Conservation (phyloP, 2,329 filamentous ascomycete species). For the Magnaporthiopsis incrustans region DNA sequence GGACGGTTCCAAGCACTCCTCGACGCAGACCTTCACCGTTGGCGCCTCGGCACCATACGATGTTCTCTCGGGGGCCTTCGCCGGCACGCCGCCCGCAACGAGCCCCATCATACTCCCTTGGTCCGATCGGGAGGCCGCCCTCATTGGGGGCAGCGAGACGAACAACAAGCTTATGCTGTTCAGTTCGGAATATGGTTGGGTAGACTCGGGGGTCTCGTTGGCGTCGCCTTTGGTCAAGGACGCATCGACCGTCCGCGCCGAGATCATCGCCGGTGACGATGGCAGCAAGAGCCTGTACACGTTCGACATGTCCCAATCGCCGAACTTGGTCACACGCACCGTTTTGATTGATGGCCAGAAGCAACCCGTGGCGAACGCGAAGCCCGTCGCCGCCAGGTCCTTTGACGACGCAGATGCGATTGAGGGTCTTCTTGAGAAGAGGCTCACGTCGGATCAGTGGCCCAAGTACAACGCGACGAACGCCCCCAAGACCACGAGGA, state of each 20-base stretch:
- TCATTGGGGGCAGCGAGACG: slow-evolving; percentile 63
- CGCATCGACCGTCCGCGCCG: slow-evolving; percentile 47
- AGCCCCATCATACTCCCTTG: slow-evolving; percentile 68
- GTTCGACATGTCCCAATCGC: slow-evolving; percentile 66
- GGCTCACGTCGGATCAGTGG: slow-evolving; percentile 55
- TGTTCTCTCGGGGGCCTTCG: slow-evolving; percentile 43
- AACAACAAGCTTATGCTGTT: slow-evolving; percentile 71
- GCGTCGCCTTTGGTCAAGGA: slow-evolving; percentile 51
- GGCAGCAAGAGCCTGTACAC: slow-evolving; percentile 70
- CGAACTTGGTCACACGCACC: slow-evolving; percentile 66
- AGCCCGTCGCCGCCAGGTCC: slow-evolving; percentile 33
- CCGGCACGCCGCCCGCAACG: slow-evolving; percentile 52
- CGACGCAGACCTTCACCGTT: slow-evolving; percentile 70
- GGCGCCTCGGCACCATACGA: slow-evolving; percentile 55
- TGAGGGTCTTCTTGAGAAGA: slow-evolving; percentile 25
- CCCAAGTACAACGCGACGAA: slow-evolving; percentile 70
- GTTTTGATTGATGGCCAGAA: slow-evolving; percentile 58
- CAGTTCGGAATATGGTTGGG: slow-evolving; percentile 56
- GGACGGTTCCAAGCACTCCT: slow-evolving; percentile 47
- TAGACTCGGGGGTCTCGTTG: slow-evolving; percentile 56
- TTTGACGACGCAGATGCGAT: slow-evolving; percentile 23
- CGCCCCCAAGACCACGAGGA: slow-evolving; percentile 57
- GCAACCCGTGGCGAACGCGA: slow-evolving; percentile 37
- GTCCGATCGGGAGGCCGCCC: slow-evolving; percentile 60
- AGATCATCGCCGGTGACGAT: slow-evolving; percentile 64